Base-by-base conservation (phyloP, 805 yeast species). In the Priceomyces fermenticarens region DNA sequence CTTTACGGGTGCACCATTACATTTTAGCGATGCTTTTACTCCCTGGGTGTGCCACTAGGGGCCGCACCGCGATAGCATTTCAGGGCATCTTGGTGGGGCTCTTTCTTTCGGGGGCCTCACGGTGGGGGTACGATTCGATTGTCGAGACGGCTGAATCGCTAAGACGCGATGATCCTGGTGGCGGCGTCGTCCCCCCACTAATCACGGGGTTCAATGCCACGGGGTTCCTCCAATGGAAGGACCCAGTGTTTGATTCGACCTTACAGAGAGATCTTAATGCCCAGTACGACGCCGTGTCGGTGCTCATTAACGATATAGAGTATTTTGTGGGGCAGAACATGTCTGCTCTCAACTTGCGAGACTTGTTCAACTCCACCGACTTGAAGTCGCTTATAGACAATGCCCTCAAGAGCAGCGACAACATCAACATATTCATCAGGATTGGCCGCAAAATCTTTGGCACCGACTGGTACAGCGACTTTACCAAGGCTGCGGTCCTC, bases 81-180 rank as follows among this genome's bases (percentile, higher is more conserved):
- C 97, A 90, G 57, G 98, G 97, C 2, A 75, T 91, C 1, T 65
- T 91, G 16, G 58, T 88, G 0, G 99, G 97, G 0, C 67, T 91
- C 34, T 73, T 85, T 37, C 70, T 89, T 4, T 84, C 90, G 15
- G 99, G 99, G 0, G 80, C 88, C 1, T 79, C 95, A 0, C 70
- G 95, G 41, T 91, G 99, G 99, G 97, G 93, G 41, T 81, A 85
- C 53, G 97, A 95, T 2, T 81, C 96, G 10, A 80, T 91, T 42
- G 80, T 86, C 1, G 97, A 91, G 55, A 87, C 96, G 0, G 75
- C 75, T 17, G 63, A 72, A 3, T 73, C 86, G 2, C 59, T 90
- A 33, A 58, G 80, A 41, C 70, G 97, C 49, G 85, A 85, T 13
- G 96, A 86, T 51, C 90, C 95, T 0, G 75, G 78, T 34, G 80